phyloP scores from a whole-genome alignment of 1,284 basidiomycete genomes.

The Melampsora abietis-canadensis region DNA sequence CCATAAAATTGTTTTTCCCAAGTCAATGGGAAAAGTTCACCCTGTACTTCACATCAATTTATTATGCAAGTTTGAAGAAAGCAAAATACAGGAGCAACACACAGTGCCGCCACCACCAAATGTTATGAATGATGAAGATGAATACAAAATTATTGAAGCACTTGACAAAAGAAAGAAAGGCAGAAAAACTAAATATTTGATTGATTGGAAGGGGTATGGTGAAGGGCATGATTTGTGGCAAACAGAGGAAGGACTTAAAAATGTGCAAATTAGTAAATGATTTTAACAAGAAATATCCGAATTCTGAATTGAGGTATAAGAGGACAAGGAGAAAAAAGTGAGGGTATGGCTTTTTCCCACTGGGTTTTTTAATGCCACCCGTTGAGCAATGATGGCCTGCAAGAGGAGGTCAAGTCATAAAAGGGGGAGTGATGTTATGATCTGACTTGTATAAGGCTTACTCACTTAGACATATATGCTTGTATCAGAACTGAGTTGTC shows the following conservation, averaged over 20 bases:
- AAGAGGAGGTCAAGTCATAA: too few species aligned
- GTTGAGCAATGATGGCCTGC: neutral
- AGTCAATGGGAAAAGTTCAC: too few species aligned
- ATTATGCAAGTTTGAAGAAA: neutral
- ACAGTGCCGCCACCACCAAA: neutral
- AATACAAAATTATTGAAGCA: neutral
- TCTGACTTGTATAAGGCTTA: too few species aligned
- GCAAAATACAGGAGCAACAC: neutral
- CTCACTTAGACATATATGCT: too few species aligned
- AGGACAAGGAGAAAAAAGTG: neutral
- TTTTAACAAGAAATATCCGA: slow-evolving; percentile 2
- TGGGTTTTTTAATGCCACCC: neutral
- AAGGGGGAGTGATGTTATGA: too few species aligned
- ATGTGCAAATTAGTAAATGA: neutral
- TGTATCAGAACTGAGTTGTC: too few species aligned
- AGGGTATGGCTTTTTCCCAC: neutral
- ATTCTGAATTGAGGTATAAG: neutral
- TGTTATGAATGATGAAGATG: neutral
- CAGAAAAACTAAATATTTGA: neutral
- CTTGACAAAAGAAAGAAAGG: neutral
- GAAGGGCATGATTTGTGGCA: neutral
- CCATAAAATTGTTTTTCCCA: neutral
- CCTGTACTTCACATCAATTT: slow-evolving; percentile 2
- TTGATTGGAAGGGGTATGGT: neutral
- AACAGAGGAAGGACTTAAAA: neutral